Conservation (phyloP, 805 yeast genomes). For the Yamadazyma nakazawae region DNA sequence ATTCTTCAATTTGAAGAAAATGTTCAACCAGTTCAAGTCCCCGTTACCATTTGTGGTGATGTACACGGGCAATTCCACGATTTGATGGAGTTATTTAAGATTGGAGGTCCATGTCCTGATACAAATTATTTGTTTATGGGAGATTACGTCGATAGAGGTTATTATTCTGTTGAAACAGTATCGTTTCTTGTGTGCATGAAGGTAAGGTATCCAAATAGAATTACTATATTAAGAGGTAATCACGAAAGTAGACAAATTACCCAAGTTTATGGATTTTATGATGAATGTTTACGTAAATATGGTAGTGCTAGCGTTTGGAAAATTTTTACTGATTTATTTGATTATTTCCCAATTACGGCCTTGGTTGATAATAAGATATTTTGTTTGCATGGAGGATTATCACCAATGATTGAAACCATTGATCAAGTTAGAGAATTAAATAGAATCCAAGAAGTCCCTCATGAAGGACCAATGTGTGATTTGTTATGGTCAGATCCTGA, state of each 20-base stretch:
- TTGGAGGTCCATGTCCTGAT: constrained; percentile 64
- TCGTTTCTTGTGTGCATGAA: constrained; percentile 86
- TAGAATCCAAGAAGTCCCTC: constrained; percentile 94
- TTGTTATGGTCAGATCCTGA: constrained; percentile 96
- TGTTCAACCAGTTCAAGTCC: constrained; percentile 92
- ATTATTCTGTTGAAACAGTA: constrained; percentile 89
- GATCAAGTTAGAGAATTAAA: constrained; percentile 90
- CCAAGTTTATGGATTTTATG: constrained; percentile 94
- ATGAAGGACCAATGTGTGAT: constrained; percentile 98
- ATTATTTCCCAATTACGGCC: constrained; percentile 91
- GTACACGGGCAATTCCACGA: constrained; percentile 97
- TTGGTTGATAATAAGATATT: constrained; percentile 86
- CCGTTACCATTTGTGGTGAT: constrained; percentile 97
- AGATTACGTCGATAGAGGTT: constrained; percentile 87
- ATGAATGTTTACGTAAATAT: constrained; percentile 89
- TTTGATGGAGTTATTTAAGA: constrained; percentile 85
- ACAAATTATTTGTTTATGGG: constrained; percentile 49
- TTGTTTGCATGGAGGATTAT: constrained; percentile 91
- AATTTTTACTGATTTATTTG: constrained; percentile 85
- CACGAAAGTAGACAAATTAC: constrained; percentile 96
- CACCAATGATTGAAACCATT: constrained; percentile 90
- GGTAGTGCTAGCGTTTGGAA: constrained; percentile 95
- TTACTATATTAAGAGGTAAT: constrained; percentile 89
- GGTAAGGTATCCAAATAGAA: constrained; percentile 86
- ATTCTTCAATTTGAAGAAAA: constrained; percentile 88